phyloP scores from a whole-genome alignment of 139 green algal species.

The Eudorina sp. region DNA sequence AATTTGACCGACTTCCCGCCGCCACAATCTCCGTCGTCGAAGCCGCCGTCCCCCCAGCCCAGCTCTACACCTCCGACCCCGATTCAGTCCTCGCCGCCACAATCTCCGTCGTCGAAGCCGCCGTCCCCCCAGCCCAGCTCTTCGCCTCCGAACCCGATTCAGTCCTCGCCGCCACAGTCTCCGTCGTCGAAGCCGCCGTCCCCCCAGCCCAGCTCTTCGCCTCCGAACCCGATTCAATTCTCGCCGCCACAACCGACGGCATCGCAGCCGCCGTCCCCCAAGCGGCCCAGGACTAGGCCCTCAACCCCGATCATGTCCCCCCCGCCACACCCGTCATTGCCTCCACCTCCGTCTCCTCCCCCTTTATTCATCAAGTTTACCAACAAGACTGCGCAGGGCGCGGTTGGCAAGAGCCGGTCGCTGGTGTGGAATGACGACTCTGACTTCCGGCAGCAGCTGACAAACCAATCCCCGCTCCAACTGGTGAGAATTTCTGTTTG shows the following conservation, averaged over 20 bases:
- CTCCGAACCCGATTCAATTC: too few relatives aligned
- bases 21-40: neutral
- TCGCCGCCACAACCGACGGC: neutral
- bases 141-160: too few relatives aligned
- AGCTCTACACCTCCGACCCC: neutral
- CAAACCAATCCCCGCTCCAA: neutral
- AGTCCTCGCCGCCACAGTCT: neutral
- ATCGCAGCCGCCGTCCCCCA: neutral
- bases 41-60: too few relatives aligned
- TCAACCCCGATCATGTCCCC: neutral
- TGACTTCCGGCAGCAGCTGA: neutral
- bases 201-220: too few relatives aligned
- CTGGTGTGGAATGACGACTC: neutral
- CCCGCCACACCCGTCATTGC: neutral
- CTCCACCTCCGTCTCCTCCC: neutral
- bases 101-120: neutral
- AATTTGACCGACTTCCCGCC: neutral
- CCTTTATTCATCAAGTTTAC: slow-evolving; percentile 16
- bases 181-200: neutral
- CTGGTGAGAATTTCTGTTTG: slow-evolving; percentile 20
- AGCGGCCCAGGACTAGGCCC: too few relatives aligned
- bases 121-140: too few relatives aligned
- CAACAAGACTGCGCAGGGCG: neutral
- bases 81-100: neutral
- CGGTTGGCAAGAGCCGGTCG: neutral